Evolutionary conservation across 257 asterid genomes (phyloP), one percentile per base, ranked within the genome.

Genomic region (Verbascum thapsus): DNA sequence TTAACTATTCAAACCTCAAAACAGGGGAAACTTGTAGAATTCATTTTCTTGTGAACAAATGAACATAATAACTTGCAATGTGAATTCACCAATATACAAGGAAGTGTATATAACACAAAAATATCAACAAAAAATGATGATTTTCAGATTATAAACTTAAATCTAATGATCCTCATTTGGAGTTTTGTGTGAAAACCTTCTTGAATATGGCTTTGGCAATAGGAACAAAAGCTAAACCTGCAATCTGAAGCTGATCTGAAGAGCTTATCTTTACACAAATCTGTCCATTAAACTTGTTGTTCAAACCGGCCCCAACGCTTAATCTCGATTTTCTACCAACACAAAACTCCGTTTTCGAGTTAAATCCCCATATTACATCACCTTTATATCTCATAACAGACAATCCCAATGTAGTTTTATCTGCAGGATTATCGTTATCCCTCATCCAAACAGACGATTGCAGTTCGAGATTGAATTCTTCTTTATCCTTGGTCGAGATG

Each of bases 221-320:
- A 5, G 85, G 90, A 49, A 84, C 69, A 17, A 85, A 49, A 18
- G 81, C 85, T 12, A 88, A 11, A 39, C 78, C 65, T 35, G 81
- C 81, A 58, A 88, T 59, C 18, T 70, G 85, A 38, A 73, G 80
- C 40, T 78, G 84, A 63, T 84, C 90, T n/a, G 82, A 83, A 34
- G 80, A 71, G 75, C 79, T 79, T 30, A 76, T 76, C 74, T 64
- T 74, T 19, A 87, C 32, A 40, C 70, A 69, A 30, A 90, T 70
- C 76, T 57, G 74, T 53, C 88, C 82, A 4, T 63, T 75, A 49
- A n/a, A 77, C 72, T 80, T 73, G 70, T 73, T 79, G 61, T 78
- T 67, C 68, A 83, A 40, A 39, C 78, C 70, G 3, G 81, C 85
- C 26, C 40, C 22, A 23, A 81, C 19, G 8, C 59, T 59, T 30